Evolutionary conservation across 2,329 filamentous ascomycete species (phyloP).

Genomic region (Fusarium irregulare): DNA sequence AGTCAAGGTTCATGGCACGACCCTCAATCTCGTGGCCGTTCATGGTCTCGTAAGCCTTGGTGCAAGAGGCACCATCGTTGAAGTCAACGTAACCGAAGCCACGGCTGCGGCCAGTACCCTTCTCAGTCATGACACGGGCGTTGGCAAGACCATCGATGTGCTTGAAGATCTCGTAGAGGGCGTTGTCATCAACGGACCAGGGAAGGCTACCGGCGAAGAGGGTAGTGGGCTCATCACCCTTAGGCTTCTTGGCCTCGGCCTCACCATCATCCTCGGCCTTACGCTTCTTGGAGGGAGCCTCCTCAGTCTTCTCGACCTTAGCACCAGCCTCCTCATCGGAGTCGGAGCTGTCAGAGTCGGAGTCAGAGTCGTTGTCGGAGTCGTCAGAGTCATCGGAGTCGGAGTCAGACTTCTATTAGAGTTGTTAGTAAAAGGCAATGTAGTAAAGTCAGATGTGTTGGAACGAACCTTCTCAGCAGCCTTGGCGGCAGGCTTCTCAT

Average conservation of each 20-base stretch:
- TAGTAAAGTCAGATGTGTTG: neutral
- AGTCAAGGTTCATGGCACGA: slow-evolving; percentile 82
- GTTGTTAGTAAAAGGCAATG: slow-evolving; percentile 26
- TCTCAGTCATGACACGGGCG: slow-evolving; percentile 86
- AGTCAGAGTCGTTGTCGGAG: slow-evolving; percentile 50
- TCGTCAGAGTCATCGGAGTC: slow-evolving; percentile 49
- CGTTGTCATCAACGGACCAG: slow-evolving; percentile 90
- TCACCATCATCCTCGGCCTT: slow-evolving; percentile 62
- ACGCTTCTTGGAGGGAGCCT: slow-evolving; percentile 59
- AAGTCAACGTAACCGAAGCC: slow-evolving; percentile 97
- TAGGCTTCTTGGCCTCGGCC: slow-evolving; percentile 72
- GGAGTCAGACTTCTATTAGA: slow-evolving; percentile 44
- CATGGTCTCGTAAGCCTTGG: slow-evolving; percentile 79
- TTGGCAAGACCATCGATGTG: slow-evolving; percentile 77
- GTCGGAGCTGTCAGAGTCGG: slow-evolving; percentile 48
- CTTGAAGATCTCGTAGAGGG: slow-evolving; percentile 84
- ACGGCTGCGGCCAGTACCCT: slow-evolving; percentile 83
- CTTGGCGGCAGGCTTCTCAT: slow-evolving; percentile 50
- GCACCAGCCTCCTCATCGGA: slow-evolving; percentile 51
- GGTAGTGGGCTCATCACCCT: slow-evolving; percentile 69
- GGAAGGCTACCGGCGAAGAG: slow-evolving; percentile 92
- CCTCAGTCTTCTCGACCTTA: slow-evolving; percentile 53
- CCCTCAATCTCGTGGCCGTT: slow-evolving; percentile 79
- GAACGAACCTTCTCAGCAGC: slow-evolving; percentile 48
- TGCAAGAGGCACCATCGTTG: slow-evolving; percentile 72